Conservation (phyloP, 2,329 filamentous ascomycete genomes). For the Zymoseptoria pseudotritici region DNA sequence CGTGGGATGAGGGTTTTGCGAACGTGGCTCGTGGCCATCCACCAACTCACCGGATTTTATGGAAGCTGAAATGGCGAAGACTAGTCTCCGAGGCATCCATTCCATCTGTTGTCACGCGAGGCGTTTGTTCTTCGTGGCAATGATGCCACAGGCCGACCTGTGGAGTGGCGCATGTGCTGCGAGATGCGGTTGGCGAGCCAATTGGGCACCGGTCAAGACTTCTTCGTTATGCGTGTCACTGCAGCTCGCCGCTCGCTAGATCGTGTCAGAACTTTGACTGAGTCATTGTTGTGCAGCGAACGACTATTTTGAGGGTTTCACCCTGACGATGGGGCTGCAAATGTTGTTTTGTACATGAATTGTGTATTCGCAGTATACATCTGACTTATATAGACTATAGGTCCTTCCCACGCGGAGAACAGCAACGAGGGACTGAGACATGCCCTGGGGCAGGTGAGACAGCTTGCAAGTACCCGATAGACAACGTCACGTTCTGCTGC, state of each 20-base stretch:
- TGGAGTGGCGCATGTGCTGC: conserved; percentile 4
- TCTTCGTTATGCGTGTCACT: conserved; percentile 14
- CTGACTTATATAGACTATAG: background rate
- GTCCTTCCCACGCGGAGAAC: background rate
- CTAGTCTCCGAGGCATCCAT: background rate
- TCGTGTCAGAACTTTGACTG: background rate
- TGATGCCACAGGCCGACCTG: background rate
- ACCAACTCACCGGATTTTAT: background rate
- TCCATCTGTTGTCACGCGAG: background rate
- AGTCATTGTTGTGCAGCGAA: background rate
- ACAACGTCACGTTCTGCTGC: background rate
- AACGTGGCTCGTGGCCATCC: background rate
- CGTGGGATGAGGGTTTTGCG: background rate
- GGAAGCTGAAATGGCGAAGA: background rate
- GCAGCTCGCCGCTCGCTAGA: conserved; percentile 10
- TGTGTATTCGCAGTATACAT: background rate
- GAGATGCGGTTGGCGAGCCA: conserved; percentile 4
- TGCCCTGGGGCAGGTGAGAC: background rate
- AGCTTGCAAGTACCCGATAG: background rate
- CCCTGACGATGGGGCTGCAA: background rate
- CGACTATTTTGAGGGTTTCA: background rate
- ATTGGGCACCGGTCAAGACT: conserved; percentile 9
- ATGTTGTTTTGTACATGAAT: background rate
- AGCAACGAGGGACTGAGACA: background rate
- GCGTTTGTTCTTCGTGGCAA: background rate